phyloP scores from a whole-genome alignment of 805 yeast genomes.

The Ogataea minuta region DNA sequence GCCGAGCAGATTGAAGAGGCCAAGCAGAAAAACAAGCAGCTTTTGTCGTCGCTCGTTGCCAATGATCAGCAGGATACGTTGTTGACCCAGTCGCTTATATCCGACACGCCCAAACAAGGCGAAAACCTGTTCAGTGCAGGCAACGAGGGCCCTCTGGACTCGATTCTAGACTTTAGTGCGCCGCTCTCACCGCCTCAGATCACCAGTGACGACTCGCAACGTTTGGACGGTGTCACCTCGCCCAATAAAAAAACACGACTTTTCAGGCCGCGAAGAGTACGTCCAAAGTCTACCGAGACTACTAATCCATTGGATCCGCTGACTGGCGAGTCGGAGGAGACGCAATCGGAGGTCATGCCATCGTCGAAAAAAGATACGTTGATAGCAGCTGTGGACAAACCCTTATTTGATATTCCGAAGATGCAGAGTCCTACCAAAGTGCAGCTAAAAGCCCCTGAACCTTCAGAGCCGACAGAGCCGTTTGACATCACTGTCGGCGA shows the following conservation, averaged over 20 bases:
- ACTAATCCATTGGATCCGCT: constrained; percentile 16
- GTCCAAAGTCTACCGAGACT: not conserved
- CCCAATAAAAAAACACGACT: constrained; percentile 42
- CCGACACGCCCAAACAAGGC: constrained; percentile 19
- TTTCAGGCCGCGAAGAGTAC: constrained; percentile 45
- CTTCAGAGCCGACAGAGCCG: constrained; percentile 26
- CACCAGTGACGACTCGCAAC: constrained; percentile 3
- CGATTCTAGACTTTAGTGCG: constrained; percentile 18
- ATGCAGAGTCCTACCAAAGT: constrained; percentile 1
- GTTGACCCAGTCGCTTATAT: constrained; percentile 11
- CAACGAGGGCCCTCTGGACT: constrained; percentile 24
- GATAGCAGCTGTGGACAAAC: constrained; percentile 49
- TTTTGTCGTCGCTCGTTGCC: constrained; percentile 44
- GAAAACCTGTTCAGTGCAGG: constrained; percentile 20
- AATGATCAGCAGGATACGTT: constrained; percentile 30
- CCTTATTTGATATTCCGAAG: constrained; percentile 46
- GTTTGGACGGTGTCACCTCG: constrained; percentile 24
- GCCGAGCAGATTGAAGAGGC: constrained; percentile 21
- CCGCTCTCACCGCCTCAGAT: constrained; percentile 8
- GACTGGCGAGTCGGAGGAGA: constrained; percentile 9
- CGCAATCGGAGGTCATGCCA: constrained; percentile 1
- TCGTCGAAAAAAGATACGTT: constrained; percentile 32
- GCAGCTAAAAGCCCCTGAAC: constrained; percentile 1
- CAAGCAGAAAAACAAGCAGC: constrained; percentile 34
- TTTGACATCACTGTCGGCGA: constrained; percentile 79